Base-by-base conservation (phyloP, 441 rosid genomes). In the Raphanus hybrid region DNA sequence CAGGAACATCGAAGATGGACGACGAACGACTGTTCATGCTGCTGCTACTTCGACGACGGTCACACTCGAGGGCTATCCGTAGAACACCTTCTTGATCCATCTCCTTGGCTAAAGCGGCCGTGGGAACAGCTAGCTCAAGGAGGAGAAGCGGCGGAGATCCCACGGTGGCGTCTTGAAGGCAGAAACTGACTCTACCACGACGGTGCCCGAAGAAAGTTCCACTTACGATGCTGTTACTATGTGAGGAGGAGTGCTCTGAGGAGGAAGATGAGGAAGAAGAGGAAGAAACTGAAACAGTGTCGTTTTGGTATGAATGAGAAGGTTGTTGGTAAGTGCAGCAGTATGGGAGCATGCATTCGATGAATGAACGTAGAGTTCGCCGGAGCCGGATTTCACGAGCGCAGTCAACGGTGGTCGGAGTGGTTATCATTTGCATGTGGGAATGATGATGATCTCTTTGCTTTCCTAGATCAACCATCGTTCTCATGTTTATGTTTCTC, bases 171-270 rank as follows among this genome's bases (percentile, higher is more conserved):
- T 91, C 87, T 78, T 91, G 97, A 71, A 91, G 87, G 71, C 92
- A 88, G 82, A 91, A 91, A 67, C 92, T 91, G 60, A 91, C 94
- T 1, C 94, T 77, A 43, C 97, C 92, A 54, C 87, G 90, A 27
- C 91, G 76, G 91, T 87, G 88, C 0, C 97, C 97, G 67, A 91
- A 91, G 80, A 91, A 89, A 37, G 94, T 91, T 27, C 97, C 97
- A n/a, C 91, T 83, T 8, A 86, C 67, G 58, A 39, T 72, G 69
- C 50, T 79, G 50, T 23, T 23, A 23, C 26, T 23, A 29, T 29
- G 34, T 1, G 34, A 29, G 34, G 69, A 67, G 55, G 78, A 74
- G 67, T 64, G 41, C 59, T 67, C 74, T 8, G 82, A 79, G 6
- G 82, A 74, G 29, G 79, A 71, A 18, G 82, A 74, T 0, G 82